Evolutionary conservation across 2,329 filamentous ascomycete genomes (phyloP), one percentile per base, ranked within the genome.

Genomic region (Neofusicoccum laricinum): DNA sequence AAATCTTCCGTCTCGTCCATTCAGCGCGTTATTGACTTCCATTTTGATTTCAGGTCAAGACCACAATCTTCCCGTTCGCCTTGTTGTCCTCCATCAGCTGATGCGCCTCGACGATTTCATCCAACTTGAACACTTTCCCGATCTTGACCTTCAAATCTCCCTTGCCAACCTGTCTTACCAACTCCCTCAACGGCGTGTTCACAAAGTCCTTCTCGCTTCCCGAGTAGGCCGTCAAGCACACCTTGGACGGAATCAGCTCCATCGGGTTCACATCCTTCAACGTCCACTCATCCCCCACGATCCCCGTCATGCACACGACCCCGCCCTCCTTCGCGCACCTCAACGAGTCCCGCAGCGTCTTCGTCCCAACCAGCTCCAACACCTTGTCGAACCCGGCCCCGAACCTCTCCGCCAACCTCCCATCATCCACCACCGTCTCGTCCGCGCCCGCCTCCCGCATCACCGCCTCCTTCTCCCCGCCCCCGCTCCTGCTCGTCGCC

Each of bases 31-130:
- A 19, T 19, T 17, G 14, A 10, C 14, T n/a, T 10, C 3, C 15
- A 30, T 30, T 17, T 25, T 25, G 34, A 55, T 30, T 30, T 55
- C n/a, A 61, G 11, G 69, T 71, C 34, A 76, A 43, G 11, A 82
- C 72, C 2, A 82, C 80, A 55, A 82, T 77, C 67, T 82, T 82
- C 11, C 79, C 81, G 11, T 75, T 75, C 0, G 78, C 80, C 41
- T 69, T 72, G 66, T 79, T 80, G 50, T 75, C 72, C 65, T 82
- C 80, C 80, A 82, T 82, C 49, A 71, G 70, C 19, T 71, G 68
- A 72, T 82, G 80, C 2, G 79, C 81, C 64, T 81, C 75, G 1
- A 76, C 78, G 71, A 83, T 81, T 57, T 82, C 73, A 48, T 81
- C 77, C 43, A 82, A 70, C 57, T 71, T 69, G 65, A 82, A 81